These are phyloP conservation scores for Pseudopyrenochaeta lycopersici DNA, from an alignment of 2,329 filamentous ascomycete genomes.

Conservation along the genomic window DNA sequence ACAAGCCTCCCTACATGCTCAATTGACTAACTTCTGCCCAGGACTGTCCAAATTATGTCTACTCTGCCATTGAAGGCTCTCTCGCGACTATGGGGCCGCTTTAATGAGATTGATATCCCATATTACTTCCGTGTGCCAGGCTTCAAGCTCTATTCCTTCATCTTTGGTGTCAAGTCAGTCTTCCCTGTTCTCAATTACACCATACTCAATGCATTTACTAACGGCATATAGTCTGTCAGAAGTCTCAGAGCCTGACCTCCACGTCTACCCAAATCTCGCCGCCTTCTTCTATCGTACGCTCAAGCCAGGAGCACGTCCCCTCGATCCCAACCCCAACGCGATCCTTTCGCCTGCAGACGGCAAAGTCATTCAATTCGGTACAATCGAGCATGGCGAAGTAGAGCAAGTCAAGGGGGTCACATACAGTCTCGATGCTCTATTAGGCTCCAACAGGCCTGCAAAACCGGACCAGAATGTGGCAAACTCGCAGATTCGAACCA, in stretches of 20 bases:
- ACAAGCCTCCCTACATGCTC: not conserved
- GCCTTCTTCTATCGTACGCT: conserved; percentile 97
- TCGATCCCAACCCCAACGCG: conserved; percentile 82
- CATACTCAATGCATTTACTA: conserved; percentile 49
- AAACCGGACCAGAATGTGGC: conserved; percentile 54
- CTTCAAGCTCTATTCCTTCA: conserved; percentile 88
- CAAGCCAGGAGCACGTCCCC: conserved; percentile 85
- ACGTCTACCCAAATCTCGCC: conserved; percentile 89
- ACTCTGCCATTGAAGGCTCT: conserved; percentile 90
- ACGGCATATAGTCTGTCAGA: conserved; percentile 72
- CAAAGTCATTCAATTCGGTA: conserved; percentile 88
- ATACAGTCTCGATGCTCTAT: conserved; percentile 90
- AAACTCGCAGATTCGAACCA: conserved; percentile 29
- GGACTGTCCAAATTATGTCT: conserved; percentile 92
- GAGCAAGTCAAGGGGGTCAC: conserved; percentile 99
- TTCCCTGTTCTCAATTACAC: no score
- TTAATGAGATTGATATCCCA: conserved; percentile 89
- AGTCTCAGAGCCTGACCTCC: conserved; percentile 86
- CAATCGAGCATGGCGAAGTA: conserved; percentile 91
- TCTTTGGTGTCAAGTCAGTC: conserved; percentile 82
- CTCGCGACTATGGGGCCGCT: conserved; percentile 86
- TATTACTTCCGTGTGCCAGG: conserved; percentile 88
- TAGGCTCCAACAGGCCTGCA: conserved; percentile 65
- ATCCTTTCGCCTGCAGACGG: conserved; percentile 91
- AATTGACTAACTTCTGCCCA: conserved; percentile 29